phyloP scores from a whole-genome alignment of 768 basidiomycete species.

The Xerocomus brunneocitrinus region DNA sequence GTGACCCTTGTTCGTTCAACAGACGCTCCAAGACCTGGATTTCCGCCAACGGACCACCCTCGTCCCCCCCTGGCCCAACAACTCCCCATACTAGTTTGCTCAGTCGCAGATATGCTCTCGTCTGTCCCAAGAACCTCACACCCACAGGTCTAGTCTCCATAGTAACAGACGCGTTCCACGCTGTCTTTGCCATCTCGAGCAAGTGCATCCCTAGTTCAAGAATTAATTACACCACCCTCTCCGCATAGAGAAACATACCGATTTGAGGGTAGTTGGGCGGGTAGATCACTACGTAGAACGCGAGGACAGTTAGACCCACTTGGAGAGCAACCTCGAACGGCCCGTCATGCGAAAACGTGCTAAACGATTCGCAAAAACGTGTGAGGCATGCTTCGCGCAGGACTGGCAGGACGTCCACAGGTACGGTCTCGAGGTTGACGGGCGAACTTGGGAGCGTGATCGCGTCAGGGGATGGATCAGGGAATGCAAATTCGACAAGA shows the following conservation, averaged over 20 bases:
- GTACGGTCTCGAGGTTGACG: constrained; percentile 31
- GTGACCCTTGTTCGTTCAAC: constrained; percentile 21
- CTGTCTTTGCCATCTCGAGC: constrained; percentile 70
- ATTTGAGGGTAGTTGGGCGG: constrained; percentile 79
- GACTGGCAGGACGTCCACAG: constrained; percentile 37
- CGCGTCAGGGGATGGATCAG: constrained; percentile 20
- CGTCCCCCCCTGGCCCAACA: constrained; percentile 61
- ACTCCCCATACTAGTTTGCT: constrained; percentile 40
- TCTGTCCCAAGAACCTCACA: constrained; percentile 25
- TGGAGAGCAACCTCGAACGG: constrained; percentile 47
- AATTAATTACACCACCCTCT: neutral
- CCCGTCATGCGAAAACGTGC: constrained; percentile 65
- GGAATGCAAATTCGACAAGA: constrained; percentile 39
- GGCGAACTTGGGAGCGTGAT: constrained; percentile 26
- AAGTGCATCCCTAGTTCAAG: constrained; percentile 59
- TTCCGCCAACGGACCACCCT: constrained; percentile 55
- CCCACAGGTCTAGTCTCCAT: constrained; percentile 19
- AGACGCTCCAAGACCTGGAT: constrained; percentile 41
- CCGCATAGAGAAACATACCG: constrained; percentile 39
- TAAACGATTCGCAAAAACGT: constrained; percentile 57
- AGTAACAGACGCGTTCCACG: constrained; percentile 60
- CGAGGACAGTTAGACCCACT: constrained; percentile 54
- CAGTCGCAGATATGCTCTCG: constrained; percentile 36
- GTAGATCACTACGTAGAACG: constrained; percentile 66
- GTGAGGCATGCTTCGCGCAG: constrained; percentile 59